Evolutionary conservation across 78 protist genomes (phyloP).

Genomic region (Capsaspora owczarzaki): DNA sequence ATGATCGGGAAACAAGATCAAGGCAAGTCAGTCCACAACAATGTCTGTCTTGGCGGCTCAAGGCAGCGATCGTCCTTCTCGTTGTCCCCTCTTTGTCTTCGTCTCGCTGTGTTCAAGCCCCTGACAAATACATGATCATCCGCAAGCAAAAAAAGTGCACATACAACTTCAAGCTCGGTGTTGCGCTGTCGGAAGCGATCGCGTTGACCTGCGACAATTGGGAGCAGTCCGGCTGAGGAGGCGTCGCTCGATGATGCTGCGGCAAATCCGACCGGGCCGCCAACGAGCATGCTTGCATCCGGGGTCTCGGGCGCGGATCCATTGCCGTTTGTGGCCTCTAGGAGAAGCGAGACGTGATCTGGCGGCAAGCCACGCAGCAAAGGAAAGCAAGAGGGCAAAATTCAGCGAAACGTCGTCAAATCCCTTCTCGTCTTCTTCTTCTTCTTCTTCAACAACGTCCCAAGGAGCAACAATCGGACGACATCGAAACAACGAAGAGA

Average conservation of each 20-base stretch:
- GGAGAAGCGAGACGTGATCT: background rate
- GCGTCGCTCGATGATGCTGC: background rate
- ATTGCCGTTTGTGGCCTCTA: background rate
- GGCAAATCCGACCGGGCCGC: background rate
- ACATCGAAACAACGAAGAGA: no score
- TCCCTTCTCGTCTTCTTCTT: no score
- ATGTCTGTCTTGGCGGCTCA: no score
- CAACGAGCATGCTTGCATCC: no score
- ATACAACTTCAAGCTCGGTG: conserved; percentile 41
- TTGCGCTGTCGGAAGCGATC: conserved; percentile 55
- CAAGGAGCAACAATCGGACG: no score
- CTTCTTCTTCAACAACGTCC: no score
- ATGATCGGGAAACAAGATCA: background rate
- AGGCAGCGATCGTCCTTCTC: no score
- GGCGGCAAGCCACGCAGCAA: background rate
- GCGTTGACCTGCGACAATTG: conserved; percentile 55
- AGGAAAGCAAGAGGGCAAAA: background rate
- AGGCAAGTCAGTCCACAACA: background rate
- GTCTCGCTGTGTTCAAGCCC: no score
- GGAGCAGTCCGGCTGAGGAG: conserved; percentile 12
- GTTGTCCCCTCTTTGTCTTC: no score
- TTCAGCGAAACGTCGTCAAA: background rate
- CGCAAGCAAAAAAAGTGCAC: no score
- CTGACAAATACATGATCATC: no score
- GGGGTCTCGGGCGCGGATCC: no score